Evolutionary conservation across 768 basidiomycete genomes (phyloP), one percentile per base, ranked within the genome.

Genomic region (Calocybe gangraenosa): DNA sequence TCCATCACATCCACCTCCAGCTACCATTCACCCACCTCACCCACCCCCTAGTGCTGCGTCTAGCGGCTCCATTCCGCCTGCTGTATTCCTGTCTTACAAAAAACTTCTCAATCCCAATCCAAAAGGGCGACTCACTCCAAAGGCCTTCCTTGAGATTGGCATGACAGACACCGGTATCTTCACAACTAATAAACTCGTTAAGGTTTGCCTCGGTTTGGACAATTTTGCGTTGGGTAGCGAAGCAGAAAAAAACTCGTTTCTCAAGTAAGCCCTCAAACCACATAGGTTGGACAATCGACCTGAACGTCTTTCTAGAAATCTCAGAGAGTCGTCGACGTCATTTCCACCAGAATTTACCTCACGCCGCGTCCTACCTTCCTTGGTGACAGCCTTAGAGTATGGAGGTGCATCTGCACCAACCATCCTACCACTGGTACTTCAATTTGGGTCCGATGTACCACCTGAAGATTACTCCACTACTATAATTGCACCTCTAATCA

Each of bases 41-140:
- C 80, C 76, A n/a, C 82, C 86, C 0, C 91, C 87, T 9, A 67
- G 78, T n/a, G 70, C 81, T n/a, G 78, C 84, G 0, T 79, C 84
- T 1, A 78, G 87, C 3, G 93, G 91, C 1, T 58, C 76, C 4
- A 87, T 98, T 30, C 95, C 96, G 0, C 57, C 63, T 2, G 55
- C 78, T 0, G 60, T 97, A 2, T 96, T 95, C 62, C 75, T 84
- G 0, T 71, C 76, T 1, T 94, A 86, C 74, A 94, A 92, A 64
- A 84, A 81, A 40, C 80, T 99, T 30, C 73, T 98, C 13, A 92
- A 92, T 56, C 95, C 95, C 1, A 93, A 83, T 60, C 81, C 89
- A 0, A 89, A 84, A 58, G 75, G 79, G 1, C 81, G 96, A 17
- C 66, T 93, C 55, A 76, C 84, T 1, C 74, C 87, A 0, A 86